Conservation (phyloP, 139 green algal species). For the Cymbomonas tetramitiformis region DNA sequence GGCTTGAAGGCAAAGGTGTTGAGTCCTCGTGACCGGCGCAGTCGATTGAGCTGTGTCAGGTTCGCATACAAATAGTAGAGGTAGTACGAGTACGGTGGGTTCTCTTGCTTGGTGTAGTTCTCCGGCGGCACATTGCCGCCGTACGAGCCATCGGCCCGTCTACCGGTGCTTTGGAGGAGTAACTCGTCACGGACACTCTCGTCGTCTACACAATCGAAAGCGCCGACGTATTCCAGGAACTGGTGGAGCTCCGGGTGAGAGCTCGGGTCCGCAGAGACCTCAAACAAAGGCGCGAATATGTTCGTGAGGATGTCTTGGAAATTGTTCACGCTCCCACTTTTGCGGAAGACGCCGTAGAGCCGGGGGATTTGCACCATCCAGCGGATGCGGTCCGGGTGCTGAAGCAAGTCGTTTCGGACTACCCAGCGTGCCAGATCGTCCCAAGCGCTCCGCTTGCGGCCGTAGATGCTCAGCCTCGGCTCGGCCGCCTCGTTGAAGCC, state of each 20-base stretch:
- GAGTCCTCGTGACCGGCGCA: neutral
- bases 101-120: neutral
- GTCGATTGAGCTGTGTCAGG: slow-evolving; percentile 1
- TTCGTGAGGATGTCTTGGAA: slow-evolving; percentile 4
- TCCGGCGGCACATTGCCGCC: neutral
- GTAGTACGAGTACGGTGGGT: slow-evolving; percentile 14
- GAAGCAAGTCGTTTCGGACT: no score
- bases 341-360: slow-evolving; percentile 5
- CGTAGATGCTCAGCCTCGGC: slow-evolving; percentile 3
- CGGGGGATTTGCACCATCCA: slow-evolving; percentile 1
- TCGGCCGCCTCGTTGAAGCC: slow-evolving; percentile 8
- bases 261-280: neutral
- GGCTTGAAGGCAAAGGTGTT: neutral
- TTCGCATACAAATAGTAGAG: slow-evolving; percentile 13
- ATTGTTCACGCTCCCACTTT: neutral
- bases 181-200: neutral
- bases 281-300: slow-evolving; percentile 11
- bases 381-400: neutral
- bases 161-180: no score
- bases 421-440: neutral
- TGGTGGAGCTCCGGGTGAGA: slow-evolving; percentile 2
- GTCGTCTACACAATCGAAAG: slow-evolving; percentile 11
- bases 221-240: slow-evolving; percentile 10
- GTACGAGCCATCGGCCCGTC: neutral
- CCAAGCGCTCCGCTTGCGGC: neutral